Evolutionary conservation across 139 green algal species (phyloP), one percentile per base, ranked within the genome.

Genomic region (Deuterostichococcus epilithicus): DNA sequence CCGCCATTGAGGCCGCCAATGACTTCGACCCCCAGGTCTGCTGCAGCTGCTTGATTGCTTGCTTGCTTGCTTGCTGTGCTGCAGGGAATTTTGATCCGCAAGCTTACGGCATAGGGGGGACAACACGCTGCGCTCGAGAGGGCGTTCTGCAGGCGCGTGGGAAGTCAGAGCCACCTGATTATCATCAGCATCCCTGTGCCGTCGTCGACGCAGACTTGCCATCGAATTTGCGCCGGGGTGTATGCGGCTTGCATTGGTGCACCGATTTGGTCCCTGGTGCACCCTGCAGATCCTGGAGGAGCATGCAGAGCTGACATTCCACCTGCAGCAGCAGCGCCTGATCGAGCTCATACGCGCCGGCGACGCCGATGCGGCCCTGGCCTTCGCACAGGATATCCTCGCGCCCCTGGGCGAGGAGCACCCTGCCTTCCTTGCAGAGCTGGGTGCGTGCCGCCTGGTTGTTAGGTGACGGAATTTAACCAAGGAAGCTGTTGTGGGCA

Each of bases 291-390:
- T 97, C 32, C 80, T 99, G 58, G 95, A 99, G 67, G 83, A 88
- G 33, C 85, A 94, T 60, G 73, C 85, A 1, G 60, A 86, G 36
- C 90, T 99, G 67, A 91, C 92, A 69, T 99, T 99, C 84, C 94
- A 97, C 79, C 84, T 99, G 44, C 94, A 99, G 78, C 94, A 98
- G 85, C 95, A 99, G 89, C 88, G 86, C 30, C 79, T 99, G 25
- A 98, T 99, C 36, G 95, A 99, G 88, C 84, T 99, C 28, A 95
- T 99, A 28, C 83, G 94, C 1, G 58, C 52, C 23, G 93, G 94
- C n/a, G 80, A 88, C 4, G 77, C 87, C 39, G 89, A 95, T 38
- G 86, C 92, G 39, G 95, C 95, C 32, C 88, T 99, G 45, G 87
- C 92, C 4, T 99, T 97, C 88, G 95, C 95, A 20, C 84, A 92